Evolutionary conservation across 768 basidiomycete species (phyloP), one percentile per base, ranked within the genome.

Genomic region (Phlebiopsis flavidoalba): DNA sequence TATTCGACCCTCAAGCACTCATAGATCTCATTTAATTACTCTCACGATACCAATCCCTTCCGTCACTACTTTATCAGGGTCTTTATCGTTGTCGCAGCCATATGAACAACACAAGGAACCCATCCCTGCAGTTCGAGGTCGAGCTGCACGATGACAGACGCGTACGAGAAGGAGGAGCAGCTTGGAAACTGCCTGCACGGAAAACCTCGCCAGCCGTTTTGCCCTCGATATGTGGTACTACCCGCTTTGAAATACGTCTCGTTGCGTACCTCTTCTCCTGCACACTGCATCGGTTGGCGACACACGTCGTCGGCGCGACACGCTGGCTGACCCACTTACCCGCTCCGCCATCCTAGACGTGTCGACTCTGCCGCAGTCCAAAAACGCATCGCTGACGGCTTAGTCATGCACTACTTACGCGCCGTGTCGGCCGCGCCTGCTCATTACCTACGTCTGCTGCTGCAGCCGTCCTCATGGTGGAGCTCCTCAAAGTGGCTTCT

Each of bases 371-470:
- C n/a, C n/a, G 93, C 93, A 53, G 83, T 94, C 54, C 95, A 98
- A 77, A n/a, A 98, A 98, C 76, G 93, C 93, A 21, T 77, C 86
- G 59, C 72, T 98, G 59, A 91, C 93, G n/a, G 36, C 84, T 98
- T 72, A 89, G n/a, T 98, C 72, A 95, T 98, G 91, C 95, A 97
- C 77, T 92, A 96, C 74, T 97, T n/a, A n/a, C 96, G 43, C 86
- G 95, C n/a, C 64, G 87, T 92, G 56, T 88, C 90, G 10, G 83
- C 86, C 17, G 79, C 91, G 2, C 83, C 90, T 0, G 85, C 87
- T 57, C 80, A 82, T n/a, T 58, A 80, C 87, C 1, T 98, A 98
- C 73, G n/a, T 95, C 91, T 37, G 91, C 96, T n/a, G 93, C 93
- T 12, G 85, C 91, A 6, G 95, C 95, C 53, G 95, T 98, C 31